Base-by-base conservation (phyloP, 83 land plant species). In the Isoetes engelmannii region DNA sequence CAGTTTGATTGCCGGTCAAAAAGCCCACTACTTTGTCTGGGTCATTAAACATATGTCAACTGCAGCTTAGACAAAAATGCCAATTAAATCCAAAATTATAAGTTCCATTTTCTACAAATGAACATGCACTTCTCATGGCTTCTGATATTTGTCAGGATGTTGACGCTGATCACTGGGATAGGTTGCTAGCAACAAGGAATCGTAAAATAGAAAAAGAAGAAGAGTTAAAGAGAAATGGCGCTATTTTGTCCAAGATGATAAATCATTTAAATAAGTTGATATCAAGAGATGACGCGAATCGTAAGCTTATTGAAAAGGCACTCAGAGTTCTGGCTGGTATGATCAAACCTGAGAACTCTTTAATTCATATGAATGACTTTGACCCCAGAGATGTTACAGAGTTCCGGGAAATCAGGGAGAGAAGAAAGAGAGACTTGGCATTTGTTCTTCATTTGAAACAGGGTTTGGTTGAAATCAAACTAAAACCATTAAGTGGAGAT, bases 191-290 rank as follows among this genome's bases (percentile, higher is more conserved):
- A 18, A 77, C 77, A 15, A 65, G 77, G 0, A 61, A 5, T 5
- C 59, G 68, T 45, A 78, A 78, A 21, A 78, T 78, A 45, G n/a
- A 42, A 19, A 76, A 78, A 73, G 80, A 78, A 63, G 80, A 62
- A 5, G 80, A 78, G 69, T 60, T 78, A 8, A 50, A 53, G 21
- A 42, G 6, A 0, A 67, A 63, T 44, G 65, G 69, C 0, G 37
- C 48, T 0, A 54, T 73, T 20, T 42, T 73, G 67, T 62, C 65
- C n/a, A 69, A 15, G n/a, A 78, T 78, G 80, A 55, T 55, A 48
- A 63, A 63, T 61, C 73, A 57, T 44, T 56, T 73, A 41, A 69
- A 61, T 19, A 48, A 75, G 10, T 77, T 78, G 13, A 61, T 58
- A 0, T 5, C 63, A 12, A 43, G 15, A 43, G 80, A 78, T 73